Conservation (phyloP, 495 filamentous ascomycete species). For the Trichoderma parareesei region DNA sequence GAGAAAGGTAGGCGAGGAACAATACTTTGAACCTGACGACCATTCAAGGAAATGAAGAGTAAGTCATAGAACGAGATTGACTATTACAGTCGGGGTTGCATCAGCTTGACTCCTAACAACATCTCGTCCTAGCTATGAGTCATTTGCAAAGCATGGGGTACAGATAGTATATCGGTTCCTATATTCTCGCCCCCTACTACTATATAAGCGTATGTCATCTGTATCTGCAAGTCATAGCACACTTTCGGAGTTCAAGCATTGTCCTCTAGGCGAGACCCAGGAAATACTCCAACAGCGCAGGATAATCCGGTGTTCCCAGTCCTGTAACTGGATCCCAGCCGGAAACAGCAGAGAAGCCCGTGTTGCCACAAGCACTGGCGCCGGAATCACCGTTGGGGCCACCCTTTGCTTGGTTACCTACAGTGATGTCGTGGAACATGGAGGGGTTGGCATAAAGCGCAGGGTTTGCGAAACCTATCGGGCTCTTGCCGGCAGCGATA, state of each 20-base stretch:
- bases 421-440: slow-evolving; percentile 27
- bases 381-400: slow-evolving; percentile 20
- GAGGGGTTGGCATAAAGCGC: slow-evolving; percentile 46
- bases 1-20: too few species aligned
- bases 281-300: neutral
- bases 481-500: slow-evolving; percentile 37
- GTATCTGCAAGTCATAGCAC: neutral
- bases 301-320: slow-evolving; percentile 23
- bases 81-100: too few species aligned
- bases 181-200: too few species aligned
- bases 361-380: slow-evolving; percentile 14
- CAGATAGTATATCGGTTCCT: too few species aligned
- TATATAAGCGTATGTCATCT: neutral
- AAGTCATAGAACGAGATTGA: too few species aligned
- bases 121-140: too few species aligned
- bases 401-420: slow-evolving; percentile 47
- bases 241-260: neutral
- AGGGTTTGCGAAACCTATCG: slow-evolving; percentile 62
- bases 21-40: too few species aligned
- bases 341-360: slow-evolving; percentile 20
- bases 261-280: neutral
- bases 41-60: too few species aligned
- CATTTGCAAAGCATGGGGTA: too few species aligned
- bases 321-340: slow-evolving; percentile 24
- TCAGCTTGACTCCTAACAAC: too few species aligned